These are phyloP conservation scores for Spongispora temasekensis DNA, from an alignment of 1,284 basidiomycete genomes.

Conservation along the genomic window DNA sequence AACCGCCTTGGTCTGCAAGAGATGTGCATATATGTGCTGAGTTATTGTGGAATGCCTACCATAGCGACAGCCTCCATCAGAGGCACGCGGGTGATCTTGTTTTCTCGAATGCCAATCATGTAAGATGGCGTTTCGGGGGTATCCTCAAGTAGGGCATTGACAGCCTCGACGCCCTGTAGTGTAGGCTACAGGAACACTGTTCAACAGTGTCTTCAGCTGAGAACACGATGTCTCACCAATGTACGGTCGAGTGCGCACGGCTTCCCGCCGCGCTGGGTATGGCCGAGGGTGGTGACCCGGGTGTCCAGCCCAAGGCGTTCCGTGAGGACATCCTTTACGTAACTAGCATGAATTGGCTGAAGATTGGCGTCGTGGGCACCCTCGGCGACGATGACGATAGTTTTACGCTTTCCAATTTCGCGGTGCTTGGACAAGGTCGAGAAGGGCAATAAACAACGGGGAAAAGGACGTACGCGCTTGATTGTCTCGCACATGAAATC, in stretches of 20 bases:
- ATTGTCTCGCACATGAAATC: slow-evolving; percentile 91
- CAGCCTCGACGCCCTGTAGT: slow-evolving; percentile 92
- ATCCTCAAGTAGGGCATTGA: slow-evolving; percentile 87
- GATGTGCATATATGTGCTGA: slow-evolving; percentile 6
- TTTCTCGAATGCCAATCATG: slow-evolving; percentile 96
- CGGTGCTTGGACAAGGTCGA: slow-evolving; percentile 67
- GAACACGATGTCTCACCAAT: slow-evolving; percentile 53
- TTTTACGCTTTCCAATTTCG: slow-evolving; percentile 92
- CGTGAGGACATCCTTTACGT: slow-evolving; percentile 88
- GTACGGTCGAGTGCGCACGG: slow-evolving; percentile 95
- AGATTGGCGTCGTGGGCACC: slow-evolving; percentile 89
- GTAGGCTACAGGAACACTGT: slow-evolving; percentile 68
- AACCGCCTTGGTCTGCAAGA: slow-evolving; percentile 78
- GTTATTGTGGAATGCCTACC: slow-evolving; percentile 43
- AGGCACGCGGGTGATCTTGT: slow-evolving; percentile 91
- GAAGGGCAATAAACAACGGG: not conserved
- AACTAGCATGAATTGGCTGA: slow-evolving; percentile 87
- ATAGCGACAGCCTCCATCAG: slow-evolving; percentile 91
- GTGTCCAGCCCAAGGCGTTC: slow-evolving; percentile 92
- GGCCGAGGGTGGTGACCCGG: slow-evolving; percentile 96
- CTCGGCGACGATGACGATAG: slow-evolving; percentile 97
- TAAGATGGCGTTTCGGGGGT: slow-evolving; percentile 92
- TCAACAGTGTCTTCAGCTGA: not conserved
- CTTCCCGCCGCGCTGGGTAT: slow-evolving; percentile 93
- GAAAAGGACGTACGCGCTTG: slow-evolving; percentile 54